Evolutionary conservation across 306 rosid species (phyloP).

Genomic region (Cucumis cinereus): DNA sequence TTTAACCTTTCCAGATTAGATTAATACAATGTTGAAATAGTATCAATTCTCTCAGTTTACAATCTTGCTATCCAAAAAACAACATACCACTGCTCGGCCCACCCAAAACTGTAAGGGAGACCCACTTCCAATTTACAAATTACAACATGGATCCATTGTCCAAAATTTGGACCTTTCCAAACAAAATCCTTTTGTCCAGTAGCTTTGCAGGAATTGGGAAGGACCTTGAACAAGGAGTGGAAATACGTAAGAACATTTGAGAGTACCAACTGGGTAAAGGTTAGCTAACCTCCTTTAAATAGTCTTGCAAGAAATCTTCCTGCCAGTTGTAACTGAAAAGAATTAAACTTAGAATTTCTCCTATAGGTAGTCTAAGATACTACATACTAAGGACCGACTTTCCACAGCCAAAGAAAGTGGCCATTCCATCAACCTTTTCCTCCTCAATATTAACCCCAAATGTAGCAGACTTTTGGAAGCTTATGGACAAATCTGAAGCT

Average conservation of each 20-base stretch:
- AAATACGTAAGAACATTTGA: not conserved
- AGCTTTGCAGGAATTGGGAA: not conserved
- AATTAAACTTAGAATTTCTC: not conserved
- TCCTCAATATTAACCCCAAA: not conserved
- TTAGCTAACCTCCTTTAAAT: not conserved
- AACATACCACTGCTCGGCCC: not conserved
- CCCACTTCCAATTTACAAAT: not conserved
- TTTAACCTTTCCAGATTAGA: too few relatives aligned
- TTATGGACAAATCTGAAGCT: not conserved
- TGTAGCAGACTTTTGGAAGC: not conserved
- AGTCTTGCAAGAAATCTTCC: not conserved
- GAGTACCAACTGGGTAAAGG: not conserved
- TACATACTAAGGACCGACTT: not conserved
- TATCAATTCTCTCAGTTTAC: not conserved
- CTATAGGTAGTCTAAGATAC: not conserved
- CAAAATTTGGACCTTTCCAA: not conserved
- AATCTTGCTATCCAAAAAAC: not conserved
- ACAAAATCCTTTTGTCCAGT: not conserved
- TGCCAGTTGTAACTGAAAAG: not conserved
- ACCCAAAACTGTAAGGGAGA: not conserved
- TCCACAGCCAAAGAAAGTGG: not conserved
- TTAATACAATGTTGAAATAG: not conserved
- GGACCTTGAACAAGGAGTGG: not conserved
- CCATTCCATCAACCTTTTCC: not conserved
- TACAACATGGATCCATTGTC: not conserved